These are phyloP conservation scores for Suillus plorans DNA, from an alignment of 768 basidiomycete species.

Conservation along the genomic window DNA sequence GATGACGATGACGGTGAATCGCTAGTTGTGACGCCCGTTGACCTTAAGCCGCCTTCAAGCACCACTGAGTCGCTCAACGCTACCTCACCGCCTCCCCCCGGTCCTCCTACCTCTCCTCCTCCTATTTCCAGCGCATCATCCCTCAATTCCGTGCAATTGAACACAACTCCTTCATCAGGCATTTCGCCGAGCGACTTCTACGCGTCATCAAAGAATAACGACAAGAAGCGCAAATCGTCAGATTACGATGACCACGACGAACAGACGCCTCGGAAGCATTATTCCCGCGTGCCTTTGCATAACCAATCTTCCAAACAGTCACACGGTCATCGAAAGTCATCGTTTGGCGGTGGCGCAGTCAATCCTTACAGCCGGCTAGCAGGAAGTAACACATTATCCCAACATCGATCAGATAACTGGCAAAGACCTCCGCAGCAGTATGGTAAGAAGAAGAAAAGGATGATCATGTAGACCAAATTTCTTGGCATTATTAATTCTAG, in stretches of 20 bases:
- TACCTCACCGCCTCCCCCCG: conserved; percentile 33
- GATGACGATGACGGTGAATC: conserved; percentile 32
- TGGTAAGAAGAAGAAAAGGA: conserved; percentile 33
- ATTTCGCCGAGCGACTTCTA: conserved; percentile 42
- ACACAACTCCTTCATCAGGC: conserved; percentile 21
- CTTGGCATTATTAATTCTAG: conserved; percentile 6
- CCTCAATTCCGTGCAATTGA: conserved; percentile 19
- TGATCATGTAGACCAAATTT: conserved; percentile 33
- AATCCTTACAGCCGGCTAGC: conserved; percentile 37
- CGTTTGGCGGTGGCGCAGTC: conserved; percentile 27
- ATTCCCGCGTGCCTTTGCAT: conserved; percentile 19
- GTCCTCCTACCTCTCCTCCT: conserved; percentile 31
- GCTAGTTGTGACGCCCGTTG: conserved; percentile 14
- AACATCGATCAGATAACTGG: conserved; percentile 19
- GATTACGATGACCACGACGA: conserved; percentile 29
- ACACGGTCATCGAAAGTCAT: conserved; percentile 25
- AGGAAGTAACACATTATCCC: conserved; percentile 35
- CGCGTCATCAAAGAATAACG: conserved; percentile 24
- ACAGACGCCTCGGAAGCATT: conserved; percentile 20
- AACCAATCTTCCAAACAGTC: conserved; percentile 25
- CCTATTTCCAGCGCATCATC: conserved; percentile 26
- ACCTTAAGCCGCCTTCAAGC: conserved; percentile 20
- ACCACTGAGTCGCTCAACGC: conserved; percentile 24
- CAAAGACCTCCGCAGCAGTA: conserved; percentile 26
- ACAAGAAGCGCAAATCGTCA: conserved; percentile 42